These are phyloP conservation scores for Stachybotrys elegans DNA, from an alignment of 2,329 filamentous ascomycete species.

Conservation along the genomic window DNA sequence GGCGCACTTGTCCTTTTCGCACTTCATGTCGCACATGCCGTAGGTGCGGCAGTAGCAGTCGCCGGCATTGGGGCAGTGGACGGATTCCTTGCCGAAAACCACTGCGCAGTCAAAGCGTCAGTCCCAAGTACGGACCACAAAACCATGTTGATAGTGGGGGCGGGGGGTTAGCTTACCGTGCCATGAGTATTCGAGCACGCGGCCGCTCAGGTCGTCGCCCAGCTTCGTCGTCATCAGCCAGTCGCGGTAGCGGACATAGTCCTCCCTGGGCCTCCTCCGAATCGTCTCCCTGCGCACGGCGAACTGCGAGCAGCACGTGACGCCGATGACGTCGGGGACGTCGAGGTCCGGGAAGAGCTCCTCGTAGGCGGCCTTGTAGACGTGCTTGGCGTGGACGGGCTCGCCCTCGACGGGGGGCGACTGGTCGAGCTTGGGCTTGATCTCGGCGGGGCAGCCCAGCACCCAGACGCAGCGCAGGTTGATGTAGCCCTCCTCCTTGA, in stretches of 20 bases:
- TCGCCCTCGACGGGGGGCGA: constrained; percentile 25
- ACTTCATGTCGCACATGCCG: constrained; percentile 48
- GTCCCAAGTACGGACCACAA: too few species aligned
- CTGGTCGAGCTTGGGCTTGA: constrained; percentile 33
- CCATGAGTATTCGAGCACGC: constrained; percentile 62
- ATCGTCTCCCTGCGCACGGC: constrained; percentile 52
- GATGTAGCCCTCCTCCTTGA: constrained; percentile 51
- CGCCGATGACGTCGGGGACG: constrained; percentile 46
- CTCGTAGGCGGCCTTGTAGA: constrained; percentile 36
- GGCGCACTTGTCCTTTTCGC: constrained; percentile 42
- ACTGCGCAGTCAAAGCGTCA: too few species aligned
- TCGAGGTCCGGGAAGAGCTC: constrained; percentile 33
- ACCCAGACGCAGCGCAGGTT: constrained; percentile 57
- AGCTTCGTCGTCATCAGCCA: constrained; percentile 55
- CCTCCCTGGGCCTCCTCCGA: constrained; percentile 37
- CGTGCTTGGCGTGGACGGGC: constrained; percentile 32
- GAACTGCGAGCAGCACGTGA: constrained; percentile 63
- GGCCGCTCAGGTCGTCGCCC: constrained; percentile 49
- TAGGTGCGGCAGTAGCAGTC: constrained; percentile 65
- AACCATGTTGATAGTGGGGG: too few species aligned
- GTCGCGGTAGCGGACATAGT: constrained; percentile 52
- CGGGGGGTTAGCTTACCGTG: constrained; percentile 44
- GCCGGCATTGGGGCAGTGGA: constrained; percentile 56
- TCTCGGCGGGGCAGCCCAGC: constrained; percentile 49
- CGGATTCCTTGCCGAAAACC: constrained; percentile 51